These are phyloP conservation scores for Eutrema salsugineum DNA, from an alignment of 441 rosid species.

Conservation along the genomic window DNA sequence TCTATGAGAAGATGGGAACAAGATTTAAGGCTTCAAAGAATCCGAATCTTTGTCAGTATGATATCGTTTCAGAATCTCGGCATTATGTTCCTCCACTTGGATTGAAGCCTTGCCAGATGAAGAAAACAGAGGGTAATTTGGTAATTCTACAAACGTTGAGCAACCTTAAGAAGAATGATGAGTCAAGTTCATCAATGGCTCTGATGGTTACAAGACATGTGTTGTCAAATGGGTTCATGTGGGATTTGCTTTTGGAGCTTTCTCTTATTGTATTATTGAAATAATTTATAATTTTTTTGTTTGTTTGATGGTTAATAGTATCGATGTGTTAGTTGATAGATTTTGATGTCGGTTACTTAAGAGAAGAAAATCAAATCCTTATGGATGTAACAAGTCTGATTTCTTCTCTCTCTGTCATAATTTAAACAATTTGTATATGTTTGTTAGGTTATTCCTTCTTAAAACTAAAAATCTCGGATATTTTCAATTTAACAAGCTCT, in stretches of 20 bases:
- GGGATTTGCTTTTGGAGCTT: slow-evolving; percentile 27
- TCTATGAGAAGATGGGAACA: slow-evolving; percentile 68
- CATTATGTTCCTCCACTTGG: slow-evolving; percentile 43
- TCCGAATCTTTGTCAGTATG: slow-evolving; percentile 63
- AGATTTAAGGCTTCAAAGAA: slow-evolving; percentile 85
- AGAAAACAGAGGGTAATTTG: slow-evolving; percentile 9
- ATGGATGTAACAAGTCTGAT: slow-evolving; percentile 16
- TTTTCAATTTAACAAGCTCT: neutral
- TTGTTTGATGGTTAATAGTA: slow-evolving; percentile 9
- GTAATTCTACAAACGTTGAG: slow-evolving; percentile 20
- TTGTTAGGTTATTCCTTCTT: neutral
- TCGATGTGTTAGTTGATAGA: slow-evolving; percentile 14
- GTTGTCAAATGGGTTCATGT: slow-evolving; percentile 25
- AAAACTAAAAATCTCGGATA: neutral
- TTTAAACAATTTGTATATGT: neutral
- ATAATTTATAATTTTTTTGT: neutral
- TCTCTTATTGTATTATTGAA: slow-evolving; percentile 13
- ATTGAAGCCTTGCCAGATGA: slow-evolving; percentile 59
- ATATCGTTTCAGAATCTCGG: slow-evolving; percentile 20
- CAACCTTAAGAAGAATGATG: slow-evolving; percentile 18
- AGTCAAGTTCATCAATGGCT: slow-evolving; percentile 26
- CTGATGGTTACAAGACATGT: slow-evolving; percentile 26
- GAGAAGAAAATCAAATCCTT: slow-evolving; percentile 12
- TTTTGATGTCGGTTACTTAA: slow-evolving; percentile 14
- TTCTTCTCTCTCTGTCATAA: neutral